Evolutionary conservation across 192 early-diverging fungal genomes (phyloP), one percentile per base, ranked within the genome.

Genomic region (Linnemannia elongata): DNA sequence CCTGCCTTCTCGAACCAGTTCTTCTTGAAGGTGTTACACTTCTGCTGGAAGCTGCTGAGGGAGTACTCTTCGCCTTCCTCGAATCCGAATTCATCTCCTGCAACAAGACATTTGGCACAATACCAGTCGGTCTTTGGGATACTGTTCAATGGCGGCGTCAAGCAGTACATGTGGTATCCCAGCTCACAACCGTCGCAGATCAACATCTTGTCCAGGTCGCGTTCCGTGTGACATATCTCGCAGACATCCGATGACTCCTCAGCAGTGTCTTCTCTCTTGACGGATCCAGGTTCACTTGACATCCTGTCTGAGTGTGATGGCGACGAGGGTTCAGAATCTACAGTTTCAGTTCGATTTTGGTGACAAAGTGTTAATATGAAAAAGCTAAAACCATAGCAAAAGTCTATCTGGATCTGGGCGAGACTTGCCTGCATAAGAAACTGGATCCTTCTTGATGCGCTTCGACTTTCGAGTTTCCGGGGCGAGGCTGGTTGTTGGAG

Each of bases 11-110:
- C 79, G 72, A 91, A 92, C 77, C 94, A 91, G 22, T 84, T 85
- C 54, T 83, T 79, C 90, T 97, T 96, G 88, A 98, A 99, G 35
- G 89, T 88, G 72, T 97, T 93, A 78, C 94, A 93, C 54, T 95
- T 92, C 45, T 92, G 79, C 83, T 97, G 95, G 81, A 99, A 99
- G 24, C 94, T 91, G 38, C 88, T 86, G 22, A 99, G 90, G 24
- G 92, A 92, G 78, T 96, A 95, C 78, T 95, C 95, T 24, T 92
- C 93, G 12, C 96, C 96, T 69, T 98, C 97, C 60, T 97, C 96
- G 87, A 98, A 98, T 4, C 97, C 97, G 88, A 95, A 98, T 83
- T 99, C 97, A 24, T 94, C 91, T 30, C 97, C 96, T n/a, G 93
- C 92, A 57, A 92, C 88, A 17, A 96, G 88, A 77, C 98, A 99